Percentiles rank a stretch among this genome's conserved stretches.
Evolutionary conservation across 208 protist genomes (phyloP).

Genomic region (Vickermania spadyakhi): DNA sequence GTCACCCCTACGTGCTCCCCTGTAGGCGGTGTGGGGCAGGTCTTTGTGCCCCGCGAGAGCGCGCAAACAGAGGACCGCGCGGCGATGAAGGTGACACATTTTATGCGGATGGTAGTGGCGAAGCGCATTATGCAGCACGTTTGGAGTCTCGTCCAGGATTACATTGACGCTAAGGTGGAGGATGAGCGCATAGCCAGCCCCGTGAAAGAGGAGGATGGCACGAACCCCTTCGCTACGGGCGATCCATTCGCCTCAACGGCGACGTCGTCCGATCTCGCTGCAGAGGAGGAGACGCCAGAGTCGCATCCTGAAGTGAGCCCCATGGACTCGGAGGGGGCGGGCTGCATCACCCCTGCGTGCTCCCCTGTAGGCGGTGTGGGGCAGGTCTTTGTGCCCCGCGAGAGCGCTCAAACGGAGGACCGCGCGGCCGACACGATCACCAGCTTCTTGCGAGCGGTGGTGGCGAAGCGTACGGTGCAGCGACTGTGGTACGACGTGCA

Average conservation of each 20-base stretch:
- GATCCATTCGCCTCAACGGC: too few relatives aligned
- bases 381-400: not conserved
- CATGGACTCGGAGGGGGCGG: not conserved
- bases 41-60: not conserved
- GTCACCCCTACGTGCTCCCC: not conserved
- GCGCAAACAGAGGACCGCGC: constrained; percentile 1
- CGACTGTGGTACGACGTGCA: not conserved
- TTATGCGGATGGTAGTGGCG: constrained; percentile 9
- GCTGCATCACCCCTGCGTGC: constrained; percentile 2
- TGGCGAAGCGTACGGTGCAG: not conserved
- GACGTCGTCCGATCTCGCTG: not conserved
- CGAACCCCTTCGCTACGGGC: too few relatives aligned
- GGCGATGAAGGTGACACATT: constrained; percentile 1
- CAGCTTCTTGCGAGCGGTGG: constrained; percentile 4
- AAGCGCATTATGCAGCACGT: constrained; percentile 6
- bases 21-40: not conserved
- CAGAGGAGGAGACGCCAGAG: not conserved
- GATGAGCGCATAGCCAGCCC: not conserved
- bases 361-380: not conserved
- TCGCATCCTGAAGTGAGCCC: not conserved
- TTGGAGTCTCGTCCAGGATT: not conserved
- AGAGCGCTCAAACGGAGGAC: not conserved
- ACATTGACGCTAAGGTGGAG: constrained; percentile 1
- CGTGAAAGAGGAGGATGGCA: too few relatives aligned
- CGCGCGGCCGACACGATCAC: constrained; percentile 1